A percentile compares a stretch with the other conserved stretches of the same genome.
These are phyloP conservation scores for Tolypocladium ophioglossoides DNA, from an alignment of 2,329 filamentous ascomycete species.

Conservation along the genomic window DNA sequence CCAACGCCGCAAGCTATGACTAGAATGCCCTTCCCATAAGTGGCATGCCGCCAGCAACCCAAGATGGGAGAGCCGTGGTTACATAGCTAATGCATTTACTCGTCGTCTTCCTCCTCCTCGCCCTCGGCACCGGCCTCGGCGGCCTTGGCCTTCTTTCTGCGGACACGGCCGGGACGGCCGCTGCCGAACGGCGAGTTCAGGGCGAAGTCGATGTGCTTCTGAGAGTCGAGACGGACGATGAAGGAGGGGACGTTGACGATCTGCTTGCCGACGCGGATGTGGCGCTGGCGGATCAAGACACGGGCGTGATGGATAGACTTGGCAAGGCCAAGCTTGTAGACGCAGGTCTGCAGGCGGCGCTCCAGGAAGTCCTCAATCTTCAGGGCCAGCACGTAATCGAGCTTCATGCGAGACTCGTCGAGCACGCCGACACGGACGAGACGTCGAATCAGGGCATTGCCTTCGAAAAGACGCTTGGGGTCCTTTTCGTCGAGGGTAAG, in stretches of 20 bases:
- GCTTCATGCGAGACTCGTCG: constrained; percentile 99
- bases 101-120: constrained; percentile 80
- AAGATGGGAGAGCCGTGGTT: constrained; percentile 18
- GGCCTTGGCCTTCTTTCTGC: constrained; percentile 99
- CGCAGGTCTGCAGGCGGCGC: constrained; percentile 98
- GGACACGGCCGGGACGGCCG: constrained; percentile 92
- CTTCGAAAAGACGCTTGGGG: constrained; percentile 99
- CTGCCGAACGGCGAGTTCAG: constrained; percentile 96
- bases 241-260: constrained; percentile 99
- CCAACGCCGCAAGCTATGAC: constrained; percentile 43
- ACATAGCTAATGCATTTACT: constrained; percentile 36
- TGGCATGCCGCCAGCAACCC: constrained; percentile 22
- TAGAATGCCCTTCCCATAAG: constrained; percentile 28
- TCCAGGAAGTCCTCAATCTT: constrained; percentile 99
- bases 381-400: constrained; percentile 99
- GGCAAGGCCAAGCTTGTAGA: constrained; percentile 99
- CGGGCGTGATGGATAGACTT: constrained; percentile 99
- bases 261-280: constrained; percentile 99
- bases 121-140: constrained; percentile 74
- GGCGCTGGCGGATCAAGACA: constrained; percentile 98
- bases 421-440: constrained; percentile 99
- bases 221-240: constrained; percentile 98
- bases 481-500: constrained; percentile 99
- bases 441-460: constrained; percentile 99
- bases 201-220: constrained; percentile 99